Evolutionary conservation across 495 filamentous ascomycete species (phyloP).

Genomic region (Diplogelasinospora grovesii): DNA sequence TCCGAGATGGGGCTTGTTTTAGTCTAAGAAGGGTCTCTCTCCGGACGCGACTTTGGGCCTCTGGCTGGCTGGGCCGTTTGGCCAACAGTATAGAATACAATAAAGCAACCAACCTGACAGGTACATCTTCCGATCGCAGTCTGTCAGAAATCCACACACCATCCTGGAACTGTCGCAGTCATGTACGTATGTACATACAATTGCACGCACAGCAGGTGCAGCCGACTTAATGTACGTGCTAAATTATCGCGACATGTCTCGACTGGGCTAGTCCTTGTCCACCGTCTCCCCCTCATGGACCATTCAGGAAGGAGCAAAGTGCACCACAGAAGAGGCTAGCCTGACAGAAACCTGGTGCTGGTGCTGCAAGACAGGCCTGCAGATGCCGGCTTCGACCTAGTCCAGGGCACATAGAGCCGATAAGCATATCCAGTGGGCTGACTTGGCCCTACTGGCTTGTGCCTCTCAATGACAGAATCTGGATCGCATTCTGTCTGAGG

Average conservation of each 20-base stretch:
- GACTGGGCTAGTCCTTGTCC: background rate
- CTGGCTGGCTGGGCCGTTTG: conserved; percentile 5
- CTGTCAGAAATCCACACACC: no score
- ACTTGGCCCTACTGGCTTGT: no score
- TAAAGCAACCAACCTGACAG: background rate
- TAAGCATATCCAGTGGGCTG: background rate
- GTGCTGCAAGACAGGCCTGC: conserved; percentile 6
- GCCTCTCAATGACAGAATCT: no score
- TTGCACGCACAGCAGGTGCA: background rate
- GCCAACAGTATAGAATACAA: background rate
- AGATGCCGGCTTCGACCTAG: background rate
- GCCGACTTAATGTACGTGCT: background rate
- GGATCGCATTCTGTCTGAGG: no score
- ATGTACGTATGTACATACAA: background rate
- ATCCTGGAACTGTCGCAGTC: no score
- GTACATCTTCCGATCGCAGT: no score
- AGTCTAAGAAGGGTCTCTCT: conserved; percentile 13
- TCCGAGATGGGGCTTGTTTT: conserved; percentile 12
- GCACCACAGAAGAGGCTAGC: background rate
- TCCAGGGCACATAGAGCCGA: background rate
- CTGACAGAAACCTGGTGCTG: no score
- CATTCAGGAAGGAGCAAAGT: background rate
- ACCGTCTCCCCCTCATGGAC: background rate
- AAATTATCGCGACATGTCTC: background rate
- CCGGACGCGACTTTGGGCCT: conserved; percentile 15